Evolutionary conservation across 2,329 filamentous ascomycete genomes (phyloP), one percentile per base, ranked within the genome.

Genomic region (Didymella arachidicola): DNA sequence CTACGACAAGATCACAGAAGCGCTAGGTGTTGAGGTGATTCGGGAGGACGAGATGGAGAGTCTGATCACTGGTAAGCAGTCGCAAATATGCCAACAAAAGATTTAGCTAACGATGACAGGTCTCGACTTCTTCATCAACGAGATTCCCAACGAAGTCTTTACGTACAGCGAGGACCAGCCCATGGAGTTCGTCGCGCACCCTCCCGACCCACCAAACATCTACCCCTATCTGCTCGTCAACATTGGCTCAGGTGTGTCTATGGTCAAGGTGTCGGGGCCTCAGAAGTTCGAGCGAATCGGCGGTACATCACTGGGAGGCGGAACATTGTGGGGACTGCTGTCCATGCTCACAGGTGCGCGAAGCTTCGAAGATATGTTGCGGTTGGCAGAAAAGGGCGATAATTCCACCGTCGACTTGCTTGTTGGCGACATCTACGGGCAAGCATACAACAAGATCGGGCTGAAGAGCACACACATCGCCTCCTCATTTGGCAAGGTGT

Each of bases 31-130:
- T 1, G 90, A 97, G 73, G 93, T 99, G 19, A 82, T 93, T 70
- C 84, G 93, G 42, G 95, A 98, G 78, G 95, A 99, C 72, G 95
- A 99, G 80, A 99, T 99, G 95, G 93, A 97, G 77, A 99, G 95
- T 74, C 81, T 99, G 58, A 99, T 99, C 64, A 95, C 95, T 71
- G 93, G 91, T 93, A 77, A 64, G 82, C 65, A 38, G 22, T 11
- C 18, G 25, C 18, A 25, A 12, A 42, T 7, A 14, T 11, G 12
- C 26, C 14, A 25, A 12, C 36, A 12, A 14, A 4, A 4, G 27
- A n/a, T 19, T 19, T 8, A 3, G 18, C 43, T 48, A 7, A 55
- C 47, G 16, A 18, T 8, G 12, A 30, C 68, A 92, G 93, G 94
- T 12, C 87, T 99, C 42, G 95, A 99, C 76, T 99, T 98, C 81